Percentiles rank a stretch among this genome's conserved stretches.
Evolutionary conservation across 2,329 filamentous ascomycete species (phyloP).

Genomic region (Ophiostoma triangulosporum): DNA sequence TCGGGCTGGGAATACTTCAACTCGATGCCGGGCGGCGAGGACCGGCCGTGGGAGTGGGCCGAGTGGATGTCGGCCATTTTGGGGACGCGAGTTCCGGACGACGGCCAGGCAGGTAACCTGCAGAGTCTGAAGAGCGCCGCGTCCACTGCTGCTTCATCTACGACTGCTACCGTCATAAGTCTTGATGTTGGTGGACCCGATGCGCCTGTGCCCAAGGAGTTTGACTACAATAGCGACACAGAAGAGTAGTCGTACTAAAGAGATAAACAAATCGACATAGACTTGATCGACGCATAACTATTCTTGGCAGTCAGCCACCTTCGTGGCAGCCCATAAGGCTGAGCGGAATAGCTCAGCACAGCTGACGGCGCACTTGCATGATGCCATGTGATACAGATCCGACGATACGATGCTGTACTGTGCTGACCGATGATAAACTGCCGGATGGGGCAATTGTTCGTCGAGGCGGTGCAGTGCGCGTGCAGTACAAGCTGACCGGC

Average conservation of each 20-base stretch:
- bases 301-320: background rate
- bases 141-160: background rate
- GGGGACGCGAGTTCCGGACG: constrained; percentile 10
- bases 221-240: constrained; percentile 21
- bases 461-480: no score
- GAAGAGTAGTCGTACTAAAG: background rate
- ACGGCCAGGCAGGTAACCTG: background rate
- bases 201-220: constrained; percentile 17
- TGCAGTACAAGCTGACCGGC: no score
- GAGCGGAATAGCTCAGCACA: background rate
- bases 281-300: background rate
- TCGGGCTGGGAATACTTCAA: constrained; percentile 89
- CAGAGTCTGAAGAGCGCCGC: background rate
- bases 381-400: no score
- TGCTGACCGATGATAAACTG: no score
- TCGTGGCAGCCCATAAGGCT: background rate
- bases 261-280: background rate
- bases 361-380: background rate
- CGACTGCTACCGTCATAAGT: background rate
- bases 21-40: constrained; percentile 43
- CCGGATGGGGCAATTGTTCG: no score
- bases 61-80: constrained; percentile 40
- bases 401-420: no score
- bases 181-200: constrained; percentile 8
- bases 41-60: constrained; percentile 61